These are phyloP conservation scores for Aspergillus fructus DNA, from an alignment of 2,329 filamentous ascomycete species.

Conservation along the genomic window DNA sequence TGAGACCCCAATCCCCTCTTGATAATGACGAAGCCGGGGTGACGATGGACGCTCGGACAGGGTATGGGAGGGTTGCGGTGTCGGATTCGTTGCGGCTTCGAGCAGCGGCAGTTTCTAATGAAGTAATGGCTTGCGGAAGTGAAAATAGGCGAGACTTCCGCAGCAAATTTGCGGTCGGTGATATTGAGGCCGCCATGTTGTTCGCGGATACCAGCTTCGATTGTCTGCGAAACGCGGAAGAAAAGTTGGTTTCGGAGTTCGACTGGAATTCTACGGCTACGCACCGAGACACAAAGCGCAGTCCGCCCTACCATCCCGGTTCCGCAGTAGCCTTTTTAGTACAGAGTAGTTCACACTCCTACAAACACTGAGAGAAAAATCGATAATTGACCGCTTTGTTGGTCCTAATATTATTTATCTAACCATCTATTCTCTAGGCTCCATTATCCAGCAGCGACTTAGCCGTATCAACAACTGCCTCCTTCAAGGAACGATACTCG, in stretches of 20 bases:
- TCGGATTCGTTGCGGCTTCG: conserved; percentile 56
- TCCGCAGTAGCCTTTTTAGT: not conserved
- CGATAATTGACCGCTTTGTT: not conserved
- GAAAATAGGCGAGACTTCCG: conserved; percentile 88
- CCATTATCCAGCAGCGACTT: conserved; percentile 35
- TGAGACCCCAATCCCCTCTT: conserved; percentile 89
- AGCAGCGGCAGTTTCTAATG: conserved; percentile 54
- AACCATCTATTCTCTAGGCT: conserved; percentile 19
- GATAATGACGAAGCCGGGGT: conserved; percentile 70
- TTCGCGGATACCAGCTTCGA: conserved; percentile 23
- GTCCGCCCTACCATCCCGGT: not conserved
- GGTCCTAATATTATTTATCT: not conserved
- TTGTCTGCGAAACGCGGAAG: conserved; percentile 24
- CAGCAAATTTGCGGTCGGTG: conserved; percentile 68
- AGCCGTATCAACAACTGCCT: conserved; percentile 40
- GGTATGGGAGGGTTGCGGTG: conserved; percentile 72
- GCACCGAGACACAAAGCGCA: conserved; percentile 21
- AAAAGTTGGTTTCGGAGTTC: conserved; percentile 32
- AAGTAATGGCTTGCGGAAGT: conserved; percentile 71
- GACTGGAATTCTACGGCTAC: conserved; percentile 25
- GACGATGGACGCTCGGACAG: conserved; percentile 79
- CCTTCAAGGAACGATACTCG: conserved; percentile 39
- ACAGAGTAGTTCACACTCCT: too few relatives aligned
- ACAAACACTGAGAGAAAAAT: not conserved
- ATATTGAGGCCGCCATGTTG: conserved; percentile 49